Base-by-base conservation (phyloP, 805 yeast genomes). In the Yarrowia deformans region DNA sequence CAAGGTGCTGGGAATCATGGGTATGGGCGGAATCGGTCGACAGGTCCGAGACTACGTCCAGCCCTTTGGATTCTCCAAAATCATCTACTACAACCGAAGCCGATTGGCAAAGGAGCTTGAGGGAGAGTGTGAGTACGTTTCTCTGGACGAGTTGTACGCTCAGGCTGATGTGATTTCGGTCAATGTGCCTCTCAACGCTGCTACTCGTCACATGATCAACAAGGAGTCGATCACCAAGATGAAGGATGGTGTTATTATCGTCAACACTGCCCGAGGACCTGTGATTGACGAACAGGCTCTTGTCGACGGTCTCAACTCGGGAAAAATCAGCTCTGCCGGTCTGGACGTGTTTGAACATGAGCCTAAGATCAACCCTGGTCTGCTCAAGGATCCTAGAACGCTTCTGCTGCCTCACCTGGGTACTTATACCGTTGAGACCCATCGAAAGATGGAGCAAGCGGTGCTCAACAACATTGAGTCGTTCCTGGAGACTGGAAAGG, bases 21-120 rank as follows among this genome's bases (percentile, higher is more conserved):
- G 97, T 16, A 84, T 92, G 85, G 97, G 97, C 42, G 97, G 97
- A 43, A 91, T 92, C 79, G 97, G 97, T 58, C 85, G 93, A 70
- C 90, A 91, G 39, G 87, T 92, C 67, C 83, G 91, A 68, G 86
- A 87, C 72, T 84, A 94, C 73, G 82, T 90, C 71, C 79, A 80
- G 72, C 93, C 94, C 9, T 91, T 92, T 78, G 97, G 95, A 2
- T 90, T 91, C 78, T 80, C 78, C 42, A 87, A 85, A 74, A 85
- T 90, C 72, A 78, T 89, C 46, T 92, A 92, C 79, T 84, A 91
- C 79, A 92, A 91, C 81, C 85, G 97, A 73, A 79, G 78, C 63
- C 80, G 82, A 75, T 80, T 92, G 71, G 69, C 83, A 7, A 79
- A 85, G 1, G 93, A 88, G 29, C 79, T 88, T 70, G 97, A 90